Evolutionary conservation across 148 eudicot genomes (phyloP).

Genomic region (Persicaria tinctoria): DNA sequence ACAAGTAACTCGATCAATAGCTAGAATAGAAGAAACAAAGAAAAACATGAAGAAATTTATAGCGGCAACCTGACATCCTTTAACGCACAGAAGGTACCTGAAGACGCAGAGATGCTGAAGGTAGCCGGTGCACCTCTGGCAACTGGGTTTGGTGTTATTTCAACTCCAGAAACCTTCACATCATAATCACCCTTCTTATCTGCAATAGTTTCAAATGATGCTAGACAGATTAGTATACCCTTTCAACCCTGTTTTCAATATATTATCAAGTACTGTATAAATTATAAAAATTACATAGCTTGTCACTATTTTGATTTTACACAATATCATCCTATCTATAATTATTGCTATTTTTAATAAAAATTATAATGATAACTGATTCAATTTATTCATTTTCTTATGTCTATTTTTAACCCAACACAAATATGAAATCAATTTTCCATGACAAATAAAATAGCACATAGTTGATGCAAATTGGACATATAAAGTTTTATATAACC

Average conservation of each 20-base stretch:
- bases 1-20: neutral
- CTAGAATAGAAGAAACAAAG: neutral
- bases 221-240: neutral
- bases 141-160: conserved; percentile 56
- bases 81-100: conserved; percentile 24
- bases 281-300: too few relatives aligned
- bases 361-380: too few relatives aligned
- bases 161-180: conserved; percentile 51
- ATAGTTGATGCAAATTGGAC: too few relatives aligned
- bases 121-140: conserved; percentile 43
- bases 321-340: too few relatives aligned
- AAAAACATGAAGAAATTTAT: neutral
- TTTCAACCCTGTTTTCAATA: neutral
- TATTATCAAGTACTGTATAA: too few relatives aligned
- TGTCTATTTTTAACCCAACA: too few relatives aligned
- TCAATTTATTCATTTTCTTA: too few relatives aligned
- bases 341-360: too few relatives aligned
- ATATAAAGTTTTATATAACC: too few relatives aligned
- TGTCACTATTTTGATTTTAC: neutral
- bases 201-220: conserved; percentile 22
- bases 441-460: too few relatives aligned
- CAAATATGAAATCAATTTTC: too few relatives aligned
- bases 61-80: neutral
- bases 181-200: conserved; percentile 49
- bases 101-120: conserved; percentile 44